phyloP scores from a whole-genome alignment of 2,329 filamentous ascomycete species.

The Bipolaris bicolor region DNA sequence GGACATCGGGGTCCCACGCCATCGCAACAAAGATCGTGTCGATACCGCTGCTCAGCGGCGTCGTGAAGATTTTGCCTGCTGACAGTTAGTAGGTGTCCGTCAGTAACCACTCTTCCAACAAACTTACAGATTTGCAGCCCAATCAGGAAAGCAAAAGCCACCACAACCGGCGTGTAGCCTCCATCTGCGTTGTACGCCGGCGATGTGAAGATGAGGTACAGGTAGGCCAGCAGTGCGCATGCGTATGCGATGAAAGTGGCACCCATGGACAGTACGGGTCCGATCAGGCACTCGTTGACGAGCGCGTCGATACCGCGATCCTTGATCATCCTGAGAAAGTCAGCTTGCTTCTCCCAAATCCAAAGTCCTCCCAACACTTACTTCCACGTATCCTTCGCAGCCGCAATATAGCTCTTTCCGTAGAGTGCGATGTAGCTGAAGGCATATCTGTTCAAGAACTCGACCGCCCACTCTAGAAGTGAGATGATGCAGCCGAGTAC shows the following conservation, averaged over 20 bases:
- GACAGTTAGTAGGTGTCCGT: neutral
- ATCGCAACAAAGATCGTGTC: slow-evolving; percentile 89
- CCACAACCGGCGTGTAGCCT: slow-evolving; percentile 74
- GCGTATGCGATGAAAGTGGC: slow-evolving; percentile 83
- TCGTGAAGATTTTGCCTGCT: slow-evolving; percentile 78
- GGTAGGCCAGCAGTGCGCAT: slow-evolving; percentile 79
- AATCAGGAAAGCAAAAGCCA: slow-evolving; percentile 87
- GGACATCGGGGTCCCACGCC: slow-evolving; percentile 70
- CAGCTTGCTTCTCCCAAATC: slow-evolving; percentile 8
- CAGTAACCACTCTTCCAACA: neutral
- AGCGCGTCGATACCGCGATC: slow-evolving; percentile 89
- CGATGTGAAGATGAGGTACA: slow-evolving; percentile 85
- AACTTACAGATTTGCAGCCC: slow-evolving; percentile 82
- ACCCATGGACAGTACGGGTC: slow-evolving; percentile 70
- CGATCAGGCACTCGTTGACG: slow-evolving; percentile 81
- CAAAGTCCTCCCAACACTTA: slow-evolving; percentile 42
- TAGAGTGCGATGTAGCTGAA: slow-evolving; percentile 94
- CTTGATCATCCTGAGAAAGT: slow-evolving; percentile 73
- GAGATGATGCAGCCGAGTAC: slow-evolving; percentile 76
- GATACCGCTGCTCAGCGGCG: slow-evolving; percentile 84
- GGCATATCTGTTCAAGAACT: slow-evolving; percentile 90
- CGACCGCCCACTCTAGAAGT: slow-evolving; percentile 81
- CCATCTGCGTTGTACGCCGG: slow-evolving; percentile 75
- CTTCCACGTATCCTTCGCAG: slow-evolving; percentile 87
- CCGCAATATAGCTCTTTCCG: slow-evolving; percentile 83